Base-by-base conservation (phyloP, 2,329 filamentous ascomycete species). In the Fonsecaea pugnacius region DNA sequence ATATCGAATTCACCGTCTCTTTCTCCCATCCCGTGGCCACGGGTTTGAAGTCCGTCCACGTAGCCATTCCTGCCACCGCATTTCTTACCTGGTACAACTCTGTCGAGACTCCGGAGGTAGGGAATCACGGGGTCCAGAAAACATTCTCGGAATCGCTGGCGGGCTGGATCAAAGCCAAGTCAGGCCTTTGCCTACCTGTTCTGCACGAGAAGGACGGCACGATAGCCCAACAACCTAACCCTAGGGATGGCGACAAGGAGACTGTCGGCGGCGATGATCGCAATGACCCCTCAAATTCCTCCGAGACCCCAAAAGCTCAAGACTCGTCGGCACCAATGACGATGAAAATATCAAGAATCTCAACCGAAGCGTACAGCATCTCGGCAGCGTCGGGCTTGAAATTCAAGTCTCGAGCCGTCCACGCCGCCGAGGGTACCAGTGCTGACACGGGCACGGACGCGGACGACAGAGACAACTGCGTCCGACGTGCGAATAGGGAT, bases 11-110 rank as follows among this genome's bases (percentile, higher is more conserved):
- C 24, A 69, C 68, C 2, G 63, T 71, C 21, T 33, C 65, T 0
- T 66, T 71, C 48, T 51, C 60, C 12, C 56, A 55, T 8, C 67
- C 63, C 10, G 62, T 71, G 5, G 65, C 69, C 21, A 56, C 64
- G 51, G 64, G 62, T 40, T 54, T 71, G 58, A 67, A 65, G 24
- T 66, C 58, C 10, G 38, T 71, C 12, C 69, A 71, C 6, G 43
- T 70, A 24, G 66, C 63, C 24, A 35, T 71, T 32, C 54, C 54
- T 6, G 30, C 35, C 6, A 40, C 30, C n/a, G 30, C 30, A 46
- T 63, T 16, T 48, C 59, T n/a, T 57, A 62, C 54, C 67, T 61
- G 6, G 50, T 70, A 12, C 48, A 33, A 24, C 8, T 10, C 40
- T 18, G 7, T 12, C 40, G 40, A 46, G 12, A 8, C 40, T 10